A percentile compares a stretch with the other conserved stretches of the same genome.
Conservation (phyloP, 2,329 filamentous ascomycete species). For the Thelonectria rubi region DNA sequence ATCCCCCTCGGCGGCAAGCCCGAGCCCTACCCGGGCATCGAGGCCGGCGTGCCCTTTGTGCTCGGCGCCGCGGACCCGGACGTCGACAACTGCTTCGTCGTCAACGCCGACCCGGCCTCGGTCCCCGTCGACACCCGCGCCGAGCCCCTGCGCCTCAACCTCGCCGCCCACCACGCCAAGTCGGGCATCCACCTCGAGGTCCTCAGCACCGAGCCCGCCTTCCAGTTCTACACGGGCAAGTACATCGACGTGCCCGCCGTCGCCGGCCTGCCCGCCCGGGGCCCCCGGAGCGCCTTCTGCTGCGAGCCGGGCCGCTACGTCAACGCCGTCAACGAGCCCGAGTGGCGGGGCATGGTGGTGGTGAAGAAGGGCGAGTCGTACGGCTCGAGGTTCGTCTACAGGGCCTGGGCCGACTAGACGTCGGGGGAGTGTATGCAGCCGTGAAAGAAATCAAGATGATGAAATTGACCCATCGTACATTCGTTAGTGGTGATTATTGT, state of each 20-base stretch:
- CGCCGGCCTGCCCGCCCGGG: slow-evolving; percentile 69
- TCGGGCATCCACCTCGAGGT: slow-evolving; percentile 86
- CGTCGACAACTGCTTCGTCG: slow-evolving; percentile 91
- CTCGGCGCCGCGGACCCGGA: slow-evolving; percentile 76
- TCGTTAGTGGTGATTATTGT: slow-evolving; percentile 9
- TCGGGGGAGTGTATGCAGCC: too few species aligned
- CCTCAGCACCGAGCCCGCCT: slow-evolving; percentile 90
- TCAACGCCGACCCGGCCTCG: slow-evolving; percentile 68
- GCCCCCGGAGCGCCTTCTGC: slow-evolving; percentile 80
- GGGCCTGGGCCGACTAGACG: slow-evolving; percentile 76
- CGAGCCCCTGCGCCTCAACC: slow-evolving; percentile 70
- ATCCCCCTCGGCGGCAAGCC: slow-evolving; percentile 76
- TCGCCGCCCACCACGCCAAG: slow-evolving; percentile 76
- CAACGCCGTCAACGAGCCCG: slow-evolving; percentile 83
- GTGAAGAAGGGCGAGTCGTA: slow-evolving; percentile 87
- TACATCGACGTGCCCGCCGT: slow-evolving; percentile 80
- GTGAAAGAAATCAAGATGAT: too few species aligned
- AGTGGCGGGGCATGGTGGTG: slow-evolving; percentile 81
- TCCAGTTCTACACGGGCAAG: slow-evolving; percentile 96
- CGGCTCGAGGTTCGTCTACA: slow-evolving; percentile 83
- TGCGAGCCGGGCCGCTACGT: slow-evolving; percentile 92
- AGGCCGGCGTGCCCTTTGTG: slow-evolving; percentile 73
- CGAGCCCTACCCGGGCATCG: slow-evolving; percentile 69
- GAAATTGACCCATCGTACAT: neutral
- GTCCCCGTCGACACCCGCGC: slow-evolving; percentile 73